Evolutionary conservation across 345 rosid species (phyloP).

Genomic region (Eucalyptus regnans): DNA sequence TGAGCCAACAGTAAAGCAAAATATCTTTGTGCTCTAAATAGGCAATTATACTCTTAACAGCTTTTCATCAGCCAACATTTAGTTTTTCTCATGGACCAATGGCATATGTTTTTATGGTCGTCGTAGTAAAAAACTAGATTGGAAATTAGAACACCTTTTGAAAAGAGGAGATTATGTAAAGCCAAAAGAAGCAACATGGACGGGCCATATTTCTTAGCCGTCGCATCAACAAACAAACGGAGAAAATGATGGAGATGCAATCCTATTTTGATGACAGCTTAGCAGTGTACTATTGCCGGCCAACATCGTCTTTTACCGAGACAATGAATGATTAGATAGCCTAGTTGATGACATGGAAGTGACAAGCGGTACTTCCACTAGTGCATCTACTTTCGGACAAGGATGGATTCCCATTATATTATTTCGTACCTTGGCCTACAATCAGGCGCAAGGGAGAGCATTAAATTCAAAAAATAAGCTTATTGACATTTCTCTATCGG

Average conservation of each 20-base stretch:
- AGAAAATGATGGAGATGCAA: background rate
- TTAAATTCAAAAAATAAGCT: too few relatives aligned
- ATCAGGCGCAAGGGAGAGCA: too few relatives aligned
- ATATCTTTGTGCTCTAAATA: background rate
- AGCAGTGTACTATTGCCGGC: too few relatives aligned
- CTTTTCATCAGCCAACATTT: background rate
- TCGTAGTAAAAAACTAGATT: background rate
- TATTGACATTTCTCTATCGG: too few relatives aligned
- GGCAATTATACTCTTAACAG: background rate
- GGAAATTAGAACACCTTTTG: background rate
- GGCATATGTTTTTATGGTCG: background rate
- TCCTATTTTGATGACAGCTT: too few relatives aligned
- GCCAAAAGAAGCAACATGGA: background rate
- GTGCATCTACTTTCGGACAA: too few relatives aligned
- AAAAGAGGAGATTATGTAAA: background rate
- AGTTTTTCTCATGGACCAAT: background rate
- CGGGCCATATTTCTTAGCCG: fast-evolving
- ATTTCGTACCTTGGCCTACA: too few relatives aligned
- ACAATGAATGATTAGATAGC: too few relatives aligned
- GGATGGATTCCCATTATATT: too few relatives aligned
- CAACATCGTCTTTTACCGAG: too few relatives aligned
- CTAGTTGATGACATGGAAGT: too few relatives aligned
- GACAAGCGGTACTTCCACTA: too few relatives aligned
- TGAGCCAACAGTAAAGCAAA: background rate
- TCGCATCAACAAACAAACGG: background rate